Percentiles rank a stretch among this genome's conserved stretches.
These are phyloP conservation scores for Solanum boliviense DNA, from an alignment of 257 asterid genomes.

Conservation along the genomic window DNA sequence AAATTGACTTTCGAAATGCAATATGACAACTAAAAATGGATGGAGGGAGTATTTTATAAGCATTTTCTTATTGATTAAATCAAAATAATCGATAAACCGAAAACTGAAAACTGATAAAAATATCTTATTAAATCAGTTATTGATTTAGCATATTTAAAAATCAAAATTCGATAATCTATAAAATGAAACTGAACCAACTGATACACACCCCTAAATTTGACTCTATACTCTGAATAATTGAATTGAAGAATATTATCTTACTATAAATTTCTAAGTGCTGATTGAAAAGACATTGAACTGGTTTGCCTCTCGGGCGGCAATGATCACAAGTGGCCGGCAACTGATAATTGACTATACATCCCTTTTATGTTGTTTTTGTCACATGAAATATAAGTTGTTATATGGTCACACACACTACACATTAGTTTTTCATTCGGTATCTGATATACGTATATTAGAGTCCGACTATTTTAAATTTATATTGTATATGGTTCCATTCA, in stretches of 20 bases:
- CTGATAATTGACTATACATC: slow-evolving; percentile 4
- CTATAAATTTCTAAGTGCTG: neutral
- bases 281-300: neutral
- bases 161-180: no score
- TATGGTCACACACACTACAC: neutral
- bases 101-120: no score
- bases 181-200: neutral
- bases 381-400: neutral
- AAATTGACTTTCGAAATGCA: no score
- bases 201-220: neutral
- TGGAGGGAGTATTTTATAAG: no score
- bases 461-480: fast-evolving
- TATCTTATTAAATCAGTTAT: no score
- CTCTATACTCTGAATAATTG: neutral
- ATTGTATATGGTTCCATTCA: fast-evolving
- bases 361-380: neutral
- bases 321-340: slow-evolving; percentile 19
- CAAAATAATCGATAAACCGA: no score
- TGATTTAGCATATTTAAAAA: no score
- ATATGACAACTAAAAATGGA: no score
- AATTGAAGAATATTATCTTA: neutral
- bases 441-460: no score
- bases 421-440: neutral
- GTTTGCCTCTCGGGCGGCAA: slow-evolving; percentile 10
- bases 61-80: no score